phyloP scores from a whole-genome alignment of 129 eudicot species.

The Centella asiatica region DNA sequence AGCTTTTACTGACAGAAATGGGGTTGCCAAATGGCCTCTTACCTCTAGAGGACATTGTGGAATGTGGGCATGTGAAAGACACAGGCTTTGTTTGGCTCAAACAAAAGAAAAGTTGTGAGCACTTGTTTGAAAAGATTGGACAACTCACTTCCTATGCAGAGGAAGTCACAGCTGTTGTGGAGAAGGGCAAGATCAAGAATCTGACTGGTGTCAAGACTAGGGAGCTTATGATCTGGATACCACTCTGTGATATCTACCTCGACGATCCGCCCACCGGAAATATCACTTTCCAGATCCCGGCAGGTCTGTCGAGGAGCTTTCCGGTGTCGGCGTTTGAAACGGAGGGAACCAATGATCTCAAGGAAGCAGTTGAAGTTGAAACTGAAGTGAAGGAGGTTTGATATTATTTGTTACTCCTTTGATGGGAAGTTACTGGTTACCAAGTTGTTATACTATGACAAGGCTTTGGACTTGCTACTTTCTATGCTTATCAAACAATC shows the following conservation, averaged over 20 bases:
- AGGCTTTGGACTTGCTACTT: no score
- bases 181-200: conserved; percentile 49
- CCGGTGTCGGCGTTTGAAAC: conserved; percentile 49
- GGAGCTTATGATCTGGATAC: conserved; percentile 57
- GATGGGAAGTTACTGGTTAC: no score
- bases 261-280: conserved; percentile 45
- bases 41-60: conserved; percentile 45
- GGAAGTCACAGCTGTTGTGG: conserved; percentile 43
- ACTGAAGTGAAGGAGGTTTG: not conserved
- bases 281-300: conserved; percentile 48
- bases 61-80: conserved; percentile 43
- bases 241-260: conserved; percentile 39
- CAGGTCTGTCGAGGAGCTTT: conserved; percentile 52
- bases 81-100: conserved; percentile 61
- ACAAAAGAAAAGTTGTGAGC: conserved; percentile 41
- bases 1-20: conserved; percentile 32
- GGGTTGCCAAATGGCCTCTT: conserved; percentile 52
- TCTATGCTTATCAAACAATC: no score
- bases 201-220: conserved; percentile 68
- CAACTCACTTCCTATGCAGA: conserved; percentile 30
- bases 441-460: no score
- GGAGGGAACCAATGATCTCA: conserved; percentile 17
- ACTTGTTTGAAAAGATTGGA: conserved; percentile 41
- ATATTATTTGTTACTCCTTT: no score
- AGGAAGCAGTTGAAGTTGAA: not conserved